Base-by-base conservation (phyloP, 1,284 basidiomycete genomes). In the Volvariella surrecta region DNA sequence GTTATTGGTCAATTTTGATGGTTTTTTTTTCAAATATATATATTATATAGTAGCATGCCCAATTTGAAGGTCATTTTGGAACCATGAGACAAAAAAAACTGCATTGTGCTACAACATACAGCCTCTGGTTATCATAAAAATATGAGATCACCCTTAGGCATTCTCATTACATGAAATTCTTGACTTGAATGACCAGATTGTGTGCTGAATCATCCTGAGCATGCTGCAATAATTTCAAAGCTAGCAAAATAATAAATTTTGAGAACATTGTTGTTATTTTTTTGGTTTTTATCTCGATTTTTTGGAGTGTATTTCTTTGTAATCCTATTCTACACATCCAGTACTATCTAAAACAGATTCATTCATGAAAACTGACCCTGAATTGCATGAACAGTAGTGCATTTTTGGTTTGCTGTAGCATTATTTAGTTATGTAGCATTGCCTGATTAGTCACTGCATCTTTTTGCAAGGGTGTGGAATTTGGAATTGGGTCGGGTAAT, bases 361-460 rank as follows among this genome's bases (percentile, higher is more conserved):
- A 9, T 15, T 15, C 30, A 15, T 9, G 30, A 15, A 31, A 15
- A 15, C 15, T 31, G 30, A 31, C 30, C 30, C 9, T 9, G 15
- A 31, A 31, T 31, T 31, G 30, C 30, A 15, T 31, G 30, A 15
- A 15, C 30, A 9, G 15, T 31, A 15, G 9, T 9, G 30, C 30
- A 9, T 9, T 9, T 9, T 9, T 31, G 30, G 15, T 9, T 31
- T 15, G 30, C 9, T 31, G 30, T 31, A 35, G 31, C 35, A 17
- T 45, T 43, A 38, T 44, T 34, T 45, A 40, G 10, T 46, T 19
- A 15, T 54, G 52, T n/a, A n/a, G n/a, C n/a, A n/a, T n/a, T n/a
- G n/a, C n/a, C n/a, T n/a, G n/a, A n/a, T n/a, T n/a, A n/a, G n/a
- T n/a, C n/a, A n/a, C n/a, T n/a, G n/a, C n/a, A n/a, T n/a, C n/a